A percentile compares a stretch with the other conserved stretches of the same genome.
These are phyloP conservation scores for Hygrophorus pudorinus DNA, from an alignment of 768 basidiomycete genomes.

Conservation along the genomic window DNA sequence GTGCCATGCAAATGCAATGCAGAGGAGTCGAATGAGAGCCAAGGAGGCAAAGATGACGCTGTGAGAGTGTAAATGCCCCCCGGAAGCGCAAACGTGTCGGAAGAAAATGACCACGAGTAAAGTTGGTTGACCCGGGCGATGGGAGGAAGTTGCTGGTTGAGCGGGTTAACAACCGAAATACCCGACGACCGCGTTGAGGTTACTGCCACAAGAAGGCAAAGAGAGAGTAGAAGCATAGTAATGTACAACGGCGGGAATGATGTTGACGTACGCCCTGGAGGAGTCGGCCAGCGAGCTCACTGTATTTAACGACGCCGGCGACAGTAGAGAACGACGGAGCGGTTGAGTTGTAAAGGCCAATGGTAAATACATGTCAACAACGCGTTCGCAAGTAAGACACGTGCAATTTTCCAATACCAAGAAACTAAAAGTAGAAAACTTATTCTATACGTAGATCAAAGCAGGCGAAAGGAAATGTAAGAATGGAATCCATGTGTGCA, in stretches of 20 bases:
- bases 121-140: constrained; percentile 58
- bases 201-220: constrained; percentile 32
- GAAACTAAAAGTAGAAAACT: not conserved
- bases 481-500: no score
- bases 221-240: constrained; percentile 60
- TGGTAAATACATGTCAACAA: constrained; percentile 15
- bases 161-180: constrained; percentile 45
- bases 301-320: constrained; percentile 2
- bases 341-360: constrained; percentile 1
- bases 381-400: constrained; percentile 9
- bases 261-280: constrained; percentile 28
- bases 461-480: not conserved
- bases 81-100: constrained; percentile 50
- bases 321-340: not conserved
- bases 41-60: constrained; percentile 51
- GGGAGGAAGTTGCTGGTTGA: constrained; percentile 65
- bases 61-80: constrained; percentile 38
- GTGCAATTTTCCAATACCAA: not conserved
- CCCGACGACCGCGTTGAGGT: constrained; percentile 31
- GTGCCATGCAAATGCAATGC: constrained; percentile 59
- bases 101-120: constrained; percentile 64
- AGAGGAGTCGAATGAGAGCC: constrained; percentile 64
- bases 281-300: constrained; percentile 55
- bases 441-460: not conserved
- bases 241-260: constrained; percentile 38